Base-by-base conservation (phyloP, 2,329 filamentous ascomycete species). In the Septoria petroselini region DNA sequence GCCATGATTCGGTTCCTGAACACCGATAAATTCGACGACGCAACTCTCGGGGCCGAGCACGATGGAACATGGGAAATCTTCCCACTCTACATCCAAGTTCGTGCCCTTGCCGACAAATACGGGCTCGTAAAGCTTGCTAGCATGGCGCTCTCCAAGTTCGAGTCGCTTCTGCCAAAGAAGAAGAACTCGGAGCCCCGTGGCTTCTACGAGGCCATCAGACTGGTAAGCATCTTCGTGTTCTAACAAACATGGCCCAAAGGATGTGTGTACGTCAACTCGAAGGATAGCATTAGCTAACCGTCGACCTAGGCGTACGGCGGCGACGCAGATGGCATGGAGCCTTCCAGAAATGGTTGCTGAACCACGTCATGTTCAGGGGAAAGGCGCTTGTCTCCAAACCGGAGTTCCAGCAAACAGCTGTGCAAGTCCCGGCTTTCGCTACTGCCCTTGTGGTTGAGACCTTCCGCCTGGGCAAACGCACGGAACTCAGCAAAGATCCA, bases 1-100 rank as follows among this genome's bases (percentile, higher is more conserved):
- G 52, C 52, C 7, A 44, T 52, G 40, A 33, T 55, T 9, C 33
- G 40, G 2, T 52, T 25, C 35, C 18, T 55, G 2, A 49, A 55
- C 41, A 38, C 43, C 5, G 25, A 12, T 14, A 27, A 47, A 25
- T 55, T 46, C 37, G 31, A 50, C 15, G 52, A 52, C 23, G 15
- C 5, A 14, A 19, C 12, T 7, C 12, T 33, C 5, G 7, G 41
- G 5, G 19, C 41, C 14, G 18, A 25, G 7, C 29, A 41, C 4
- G n/a, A 41, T 1, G 21, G 38, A 2, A n/a, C 23, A 3, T 30
- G 30, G 11, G 3, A 41, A 2, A n/a, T 49, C 12, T 18, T 52
- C 8, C 7, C 40, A 1, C 38, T 52, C 31, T 48, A 46, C 9
- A 18, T 40, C 8, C 48, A 30, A 9, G 35, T 52, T 7, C 19